Base-by-base conservation (phyloP, 495 filamentous ascomycete genomes). In the Cetradonia linearis region DNA sequence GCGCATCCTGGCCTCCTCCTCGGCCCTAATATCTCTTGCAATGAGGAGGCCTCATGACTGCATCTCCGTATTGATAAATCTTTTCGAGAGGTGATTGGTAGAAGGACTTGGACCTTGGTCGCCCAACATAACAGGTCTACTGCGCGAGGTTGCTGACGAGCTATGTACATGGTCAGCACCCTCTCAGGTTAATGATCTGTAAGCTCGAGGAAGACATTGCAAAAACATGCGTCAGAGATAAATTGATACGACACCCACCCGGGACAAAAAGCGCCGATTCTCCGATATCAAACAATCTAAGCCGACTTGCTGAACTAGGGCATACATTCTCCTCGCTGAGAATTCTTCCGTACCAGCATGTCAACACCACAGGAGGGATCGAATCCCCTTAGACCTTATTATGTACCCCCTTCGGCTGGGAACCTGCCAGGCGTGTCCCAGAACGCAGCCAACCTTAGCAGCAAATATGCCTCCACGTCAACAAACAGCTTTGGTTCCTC, bases 341-440 rank as follows among this genome's bases (percentile, higher is more conserved):
- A 10, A 25, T 13, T 28, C 20, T 23, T 34, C 5, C 3, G 9
- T 28, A 48, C 2, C 9, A 31, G 34, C 46, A 78, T 73, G 74
- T 69, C 72, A 59, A 61, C 76, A 37, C 73, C 75, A 65, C 73
- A 73, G 67, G 79, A 81, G 65, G 83, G 82, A 64, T 86, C 87
- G 59, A 97, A 98, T 72, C 93, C 93, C 60, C 78, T 97, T 49
- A 81, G 93, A 62, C 93, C 93, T 1, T 98, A 98, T 73, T 96
- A 98, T 73, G 83, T 89, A 64, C 91, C 92, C 25, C 89, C 91
- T 5, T 81, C 88, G 3, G 83, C 91, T 58, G 83, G 86, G 30
- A 77, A 83, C 20, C 65, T 68, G 13, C 62, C 69, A 33, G 61
- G 63, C 34, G 40, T 61, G 13, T 49, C 70, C 63, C 37, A 70